Evolutionary conservation across 805 yeast species (phyloP), one percentile per base, ranked within the genome.

Genomic region (Suhomyces canberraensis): DNA sequence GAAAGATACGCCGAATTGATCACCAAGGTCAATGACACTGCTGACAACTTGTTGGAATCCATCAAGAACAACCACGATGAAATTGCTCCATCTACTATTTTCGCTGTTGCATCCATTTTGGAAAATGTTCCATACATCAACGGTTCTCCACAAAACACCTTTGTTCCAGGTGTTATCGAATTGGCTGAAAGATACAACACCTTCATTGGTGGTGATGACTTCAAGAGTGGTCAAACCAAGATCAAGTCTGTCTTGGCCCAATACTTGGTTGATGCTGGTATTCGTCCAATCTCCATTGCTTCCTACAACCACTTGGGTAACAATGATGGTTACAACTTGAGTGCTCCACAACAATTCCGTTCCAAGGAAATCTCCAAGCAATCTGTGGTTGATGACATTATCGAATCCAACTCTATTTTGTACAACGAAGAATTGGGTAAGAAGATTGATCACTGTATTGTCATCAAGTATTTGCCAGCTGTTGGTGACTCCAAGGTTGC

Each of bases 401-500:
- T 90, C 60, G 93, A 82, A 43, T 83, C 95, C 38, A 90, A 90
- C 65, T 75, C 79, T 47, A 79, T 90, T 51, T 69, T 90, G 47
- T 90, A 89, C 75, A 85, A 87, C 57, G 81, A 85, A 33, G 79
- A 85, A 64, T 57, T 70, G 29, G 95, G 96, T 33, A 74, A 78
- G 45, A 75, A 73, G 44, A 84, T 91, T 44, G 97, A 90, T 56
- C 98, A 90, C 64, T 84, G 95, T 67, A 90, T 90, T 61, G 97
- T 90, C 43, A 90, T 90, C 72, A 90, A 90, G 69, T 89, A 90
- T 64, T 69, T 91, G 59, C 84, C 86, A 39, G 96, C 97, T 7
- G 97, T 90, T 33, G 96, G 95, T 25, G 98, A 90, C 65, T 81
- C 93, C 47, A 90, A 90, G 72, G 96, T 90, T 46, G 98, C 98